These are phyloP conservation scores for Fragaria iinumae DNA, from an alignment of 306 rosid genomes.

Conservation along the genomic window DNA sequence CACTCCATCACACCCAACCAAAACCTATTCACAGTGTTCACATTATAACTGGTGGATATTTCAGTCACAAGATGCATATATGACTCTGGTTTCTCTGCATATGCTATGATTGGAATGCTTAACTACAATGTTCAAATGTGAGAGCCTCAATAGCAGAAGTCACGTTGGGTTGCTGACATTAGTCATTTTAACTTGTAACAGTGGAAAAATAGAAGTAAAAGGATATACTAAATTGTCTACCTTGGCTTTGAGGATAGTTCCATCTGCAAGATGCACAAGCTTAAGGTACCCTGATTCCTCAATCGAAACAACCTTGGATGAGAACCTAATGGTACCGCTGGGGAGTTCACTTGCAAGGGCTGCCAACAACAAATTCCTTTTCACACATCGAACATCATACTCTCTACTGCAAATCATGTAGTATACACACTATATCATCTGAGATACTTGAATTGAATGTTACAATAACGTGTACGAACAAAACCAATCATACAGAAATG, in stretches of 20 bases:
- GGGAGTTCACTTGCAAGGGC: slow-evolving; percentile 65
- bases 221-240: slow-evolving; percentile 16
- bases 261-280: slow-evolving; percentile 68
- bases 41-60: neutral
- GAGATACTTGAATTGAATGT: neutral
- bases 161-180: no score
- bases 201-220: neutral
- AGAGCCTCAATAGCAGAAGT: neutral
- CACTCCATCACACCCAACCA: slow-evolving; percentile 83
- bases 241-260: slow-evolving; percentile 58
- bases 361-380: slow-evolving; percentile 52
- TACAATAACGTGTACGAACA: neutral
- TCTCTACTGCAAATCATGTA: slow-evolving; percentile 20
- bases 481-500: neutral
- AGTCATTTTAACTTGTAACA: no score
- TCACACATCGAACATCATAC: slow-evolving; percentile 53
- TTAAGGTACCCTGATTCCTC: slow-evolving; percentile 56
- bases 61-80: neutral
- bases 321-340: slow-evolving; percentile 29
- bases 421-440: neutral
- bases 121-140: neutral
- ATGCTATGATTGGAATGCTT: neutral
- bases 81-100: neutral
- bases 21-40: slow-evolving; percentile 36
- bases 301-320: slow-evolving; percentile 53